Evolutionary conservation across 306 rosid species (phyloP).

Genomic region (Citrullus amarus): DNA sequence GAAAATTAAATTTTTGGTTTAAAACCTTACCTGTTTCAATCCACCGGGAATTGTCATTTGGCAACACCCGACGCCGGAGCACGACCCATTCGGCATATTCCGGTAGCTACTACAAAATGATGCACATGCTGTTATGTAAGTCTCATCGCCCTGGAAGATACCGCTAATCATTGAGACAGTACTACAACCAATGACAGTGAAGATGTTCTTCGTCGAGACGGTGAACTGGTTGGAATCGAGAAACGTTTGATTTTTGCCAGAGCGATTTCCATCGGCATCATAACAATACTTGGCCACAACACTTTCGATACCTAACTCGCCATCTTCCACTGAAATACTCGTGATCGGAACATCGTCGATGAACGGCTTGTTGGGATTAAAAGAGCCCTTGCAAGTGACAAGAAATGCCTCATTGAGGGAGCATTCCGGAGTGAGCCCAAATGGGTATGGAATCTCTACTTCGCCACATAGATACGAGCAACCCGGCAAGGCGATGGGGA

Average conservation of each 20-base stretch:
- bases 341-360: neutral
- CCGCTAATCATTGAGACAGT: neutral
- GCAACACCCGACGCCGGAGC: constrained; percentile 19
- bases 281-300: neutral
- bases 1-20: too few species aligned
- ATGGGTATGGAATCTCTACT: neutral
- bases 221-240: neutral
- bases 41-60: constrained; percentile 11
- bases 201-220: neutral
- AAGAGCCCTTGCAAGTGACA: neutral
- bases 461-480: neutral
- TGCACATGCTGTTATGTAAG: neutral
- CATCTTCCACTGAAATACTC: neutral
- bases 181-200: neutral
- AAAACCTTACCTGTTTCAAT: neutral
- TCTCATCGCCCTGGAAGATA: neutral
- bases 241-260: neutral
- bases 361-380: neutral
- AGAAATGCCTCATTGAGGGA: neutral
- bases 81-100: neutral
- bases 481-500: neutral
- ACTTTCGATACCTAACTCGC: neutral
- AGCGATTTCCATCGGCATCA: neutral
- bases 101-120: neutral
- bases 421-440: neutral